Evolutionary conservation across 345 rosid genomes (phyloP), one percentile per base, ranked within the genome.

Genomic region (Citrus hindsii): DNA sequence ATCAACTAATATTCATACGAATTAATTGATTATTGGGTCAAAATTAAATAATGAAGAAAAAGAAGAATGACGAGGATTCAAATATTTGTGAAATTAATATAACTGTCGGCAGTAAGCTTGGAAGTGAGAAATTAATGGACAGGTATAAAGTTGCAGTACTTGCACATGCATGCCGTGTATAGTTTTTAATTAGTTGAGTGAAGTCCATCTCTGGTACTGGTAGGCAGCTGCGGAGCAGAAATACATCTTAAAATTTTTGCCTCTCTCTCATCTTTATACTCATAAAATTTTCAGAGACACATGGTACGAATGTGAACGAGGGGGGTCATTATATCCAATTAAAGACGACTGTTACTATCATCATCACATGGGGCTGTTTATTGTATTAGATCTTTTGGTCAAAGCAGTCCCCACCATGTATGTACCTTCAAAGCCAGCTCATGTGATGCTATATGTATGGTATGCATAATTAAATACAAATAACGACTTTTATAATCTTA

Each of bases 281-380:
- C 4, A 14, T 10, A 73, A 42, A 19, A 62, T 77, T 30, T 62
- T 38, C 19, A 10, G 22, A 6, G 32, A 46, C 16, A 46, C 51
- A 10, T 46, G 51, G 14, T 46, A 1, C 14, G 10, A 38, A 71
- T 62, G 67, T 77, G 80, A 64, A 79, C 1, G 69, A n/a, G n/a
- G 33, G 33, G 85, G 83, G 67, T 74, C 62, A 46, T 10, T 2
- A 0, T 12, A 42, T 72, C 32, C 67, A 55, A 51, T 25, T 25
- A 61, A 69, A 28, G 72, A 79, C 69, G 65, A 71, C 56, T n/a
- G 24, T 37, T 5, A 51, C 14, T 77, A 19, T 22, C 59, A 42
- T 56, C 64, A 1, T 33, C 87, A 82, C 89, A 81, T 86, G 89
- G 84, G 85, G 77, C 1, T 74, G 82, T 14, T 65, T 56, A 60